Percentiles rank a stretch among this genome's conserved stretches.
Evolutionary conservation across 2,329 filamentous ascomycete species (phyloP).

Genomic region (Exserohilum turcica): DNA sequence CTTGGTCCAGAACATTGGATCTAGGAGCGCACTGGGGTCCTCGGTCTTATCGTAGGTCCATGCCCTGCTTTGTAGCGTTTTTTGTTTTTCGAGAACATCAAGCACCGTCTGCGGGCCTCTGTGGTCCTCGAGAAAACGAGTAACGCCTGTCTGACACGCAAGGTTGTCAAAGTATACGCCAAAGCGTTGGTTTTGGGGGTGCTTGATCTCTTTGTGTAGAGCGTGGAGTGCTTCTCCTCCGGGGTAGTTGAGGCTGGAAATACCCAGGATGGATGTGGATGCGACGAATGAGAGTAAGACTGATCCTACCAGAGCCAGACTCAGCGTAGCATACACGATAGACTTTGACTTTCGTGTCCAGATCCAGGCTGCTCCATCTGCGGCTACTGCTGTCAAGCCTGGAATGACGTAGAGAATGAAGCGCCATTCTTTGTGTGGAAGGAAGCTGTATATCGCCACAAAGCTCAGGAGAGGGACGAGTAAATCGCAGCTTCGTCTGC

Average conservation of each 20-base stretch:
- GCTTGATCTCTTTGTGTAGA: slow-evolving; percentile 44
- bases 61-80: slow-evolving; percentile 22
- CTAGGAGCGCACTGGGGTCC: slow-evolving; percentile 53
- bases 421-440: slow-evolving; percentile 94
- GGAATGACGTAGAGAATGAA: slow-evolving; percentile 92
- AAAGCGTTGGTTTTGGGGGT: slow-evolving; percentile 21
- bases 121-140: slow-evolving; percentile 58
- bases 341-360: slow-evolving; percentile 70
- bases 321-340: slow-evolving; percentile 59
- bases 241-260: slow-evolving; percentile 92
- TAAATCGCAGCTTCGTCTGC: slow-evolving; percentile 55
- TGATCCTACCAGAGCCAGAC: slow-evolving; percentile 63
- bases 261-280: slow-evolving; percentile 70
- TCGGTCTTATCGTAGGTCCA: slow-evolving; percentile 68
- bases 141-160: slow-evolving; percentile 67
- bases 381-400: slow-evolving; percentile 75
- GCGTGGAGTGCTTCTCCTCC: slow-evolving; percentile 75
- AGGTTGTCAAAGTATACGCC: slow-evolving; percentile 64
- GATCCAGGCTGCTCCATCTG: slow-evolving; percentile 68
- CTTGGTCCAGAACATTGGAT: slow-evolving; percentile 60
- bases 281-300: slow-evolving; percentile 64
- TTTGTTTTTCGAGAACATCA: slow-evolving; percentile 32
- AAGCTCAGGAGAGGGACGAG: slow-evolving; percentile 73
- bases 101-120: slow-evolving; percentile 34
- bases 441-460: slow-evolving; percentile 78